Base-by-base conservation (phyloP, 164 flowering plant species). In the Akebia trifoliata region DNA sequence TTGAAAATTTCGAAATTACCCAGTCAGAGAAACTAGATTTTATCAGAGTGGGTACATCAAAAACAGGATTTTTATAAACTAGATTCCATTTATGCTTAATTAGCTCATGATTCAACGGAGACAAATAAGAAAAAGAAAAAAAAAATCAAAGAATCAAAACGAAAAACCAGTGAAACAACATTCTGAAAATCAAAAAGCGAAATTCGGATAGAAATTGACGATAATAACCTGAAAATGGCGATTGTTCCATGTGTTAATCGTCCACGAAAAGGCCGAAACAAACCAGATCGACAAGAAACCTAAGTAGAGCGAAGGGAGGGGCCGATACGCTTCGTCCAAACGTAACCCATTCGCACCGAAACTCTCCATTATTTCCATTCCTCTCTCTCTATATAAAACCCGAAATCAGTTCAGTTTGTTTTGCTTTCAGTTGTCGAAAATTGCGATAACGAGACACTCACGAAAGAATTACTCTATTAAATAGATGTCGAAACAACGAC, bases 221-320 rank as follows among this genome's bases (percentile, higher is more conserved):
- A 14, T 4, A 50, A 22, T 14, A 48, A 91, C 98, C 98, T 81
- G 90, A 69, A 77, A 77, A 61, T 80, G 93, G 65, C 90, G 84
- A 70, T 75, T 81, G 26, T 57, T 82, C 79, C 73, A 81, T 20
- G 91, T 85, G 69, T 83, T 83, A 57, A 82, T 3, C 4, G 87
- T 71, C 98, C 98, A 92, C 12, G 76, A 82, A 49, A 68, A 73
- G 36, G 84, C 82, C 22, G 83, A 79, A 54, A 82, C 40, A 30
- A 74, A 50, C 96, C 96, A 92, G 57, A 92, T 69, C 10, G 67
- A 59, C 29, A 75, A 63, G 66, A 89, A 78, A 43, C 74, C 71
- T 44, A 87, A 61, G 81, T 88, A 89, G 29, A 92, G 63, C 14
- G 78, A 72, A 36, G 98, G 89, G 1, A 89, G 79, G 14, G 81